Base-by-base conservation (phyloP, 805 yeast genomes). In the Scheffersomyces amazonensis region DNA sequence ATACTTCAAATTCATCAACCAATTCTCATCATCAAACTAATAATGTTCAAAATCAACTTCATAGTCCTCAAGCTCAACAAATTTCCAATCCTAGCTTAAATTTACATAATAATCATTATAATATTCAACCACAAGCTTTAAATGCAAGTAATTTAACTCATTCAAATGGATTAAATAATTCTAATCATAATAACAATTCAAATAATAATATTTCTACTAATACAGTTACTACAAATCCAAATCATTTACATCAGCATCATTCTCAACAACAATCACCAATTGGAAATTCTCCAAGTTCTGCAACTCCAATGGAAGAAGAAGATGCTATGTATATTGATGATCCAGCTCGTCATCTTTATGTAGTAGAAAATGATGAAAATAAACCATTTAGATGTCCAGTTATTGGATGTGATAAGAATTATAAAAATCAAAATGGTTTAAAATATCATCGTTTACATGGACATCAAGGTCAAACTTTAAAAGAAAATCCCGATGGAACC, bases 301-400 rank as follows among this genome's bases (percentile, higher is more conserved):
- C 41, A 12, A 54, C 62, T 36, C 66, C 69, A 25, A 66, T 59
- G 66, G 87, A 81, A 41, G 80, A 76, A 35, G 81, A 79, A 43
- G 78, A 74, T 48, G 81, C 81, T 41, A 82, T 83, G 71, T 89
- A 89, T 61, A 90, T 93, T 35, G 97, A 91, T 63, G 97, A 93
- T 61, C 99, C 98, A 0, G 96, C 97, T 1, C 76, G 98, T 47
- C 93, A 90, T 57, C 66, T 91, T 42, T 91, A 93, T 57, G 96
- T 90, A 23, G 82, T 87, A 71, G 97, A 90, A 63, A 83, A 81
- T 45, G 90, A 87, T 41, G 96, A 90, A 50, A 86, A 88, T 59
- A 83, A 93, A 62, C 99, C 99, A 21, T 93, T 83, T 69, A 89
- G 85, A 60, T 93, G 99, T 68, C 99, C 98, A 0, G 99, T 93